Evolutionary conservation across 495 filamentous ascomycete species (phyloP), one percentile per base, ranked within the genome.

Genomic region (Penicillium nucicola): DNA sequence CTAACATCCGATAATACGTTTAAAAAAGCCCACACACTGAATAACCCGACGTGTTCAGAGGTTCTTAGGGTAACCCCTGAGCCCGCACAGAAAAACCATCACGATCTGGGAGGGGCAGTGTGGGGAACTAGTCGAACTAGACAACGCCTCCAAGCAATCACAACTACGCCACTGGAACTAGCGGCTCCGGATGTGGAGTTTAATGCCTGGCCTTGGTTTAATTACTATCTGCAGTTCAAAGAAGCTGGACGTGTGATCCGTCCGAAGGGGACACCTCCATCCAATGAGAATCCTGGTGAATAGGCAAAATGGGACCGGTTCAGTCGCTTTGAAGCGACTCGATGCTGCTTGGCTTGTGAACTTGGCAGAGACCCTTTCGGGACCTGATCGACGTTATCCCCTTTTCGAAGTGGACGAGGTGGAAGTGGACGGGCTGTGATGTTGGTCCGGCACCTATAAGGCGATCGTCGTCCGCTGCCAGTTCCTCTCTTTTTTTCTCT

Each of bases 331-430:
- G 15, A 6, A 19, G 15, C 32, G 34, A 34, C 45, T n/a, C 32
- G 30, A 44, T 31, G 28, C 20, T 50, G 35, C 46, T 45, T 55
- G 45, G 41, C 46, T 25, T 31, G 34, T 50, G 31, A 33, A 42
- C 23, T 28, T 28, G 23, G 23, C 23, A 28, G 23, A 28, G 23
- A 28, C 23, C 23, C 23, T 28, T 28, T 28, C 9, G 23, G 23
- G 3, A 22, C 9, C 23, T 28, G 52, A 55, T 55, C 52, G 41
- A 45, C 52, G 39, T 38, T 38, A 17, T 22, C 22, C 41, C 40
- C 45, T 41, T 33, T 45, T 14, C 32, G 34, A 25, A 30, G 31
- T 9, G 48, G 45, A 20, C 20, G 40, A 25, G 39, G 30, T 9
- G 48, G 45, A 20, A 38, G 25, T 33, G 33, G 39, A 19, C 45